These are phyloP conservation scores for Styphnolobium japonicum DNA, from an alignment of 306 rosid species.

Conservation along the genomic window DNA sequence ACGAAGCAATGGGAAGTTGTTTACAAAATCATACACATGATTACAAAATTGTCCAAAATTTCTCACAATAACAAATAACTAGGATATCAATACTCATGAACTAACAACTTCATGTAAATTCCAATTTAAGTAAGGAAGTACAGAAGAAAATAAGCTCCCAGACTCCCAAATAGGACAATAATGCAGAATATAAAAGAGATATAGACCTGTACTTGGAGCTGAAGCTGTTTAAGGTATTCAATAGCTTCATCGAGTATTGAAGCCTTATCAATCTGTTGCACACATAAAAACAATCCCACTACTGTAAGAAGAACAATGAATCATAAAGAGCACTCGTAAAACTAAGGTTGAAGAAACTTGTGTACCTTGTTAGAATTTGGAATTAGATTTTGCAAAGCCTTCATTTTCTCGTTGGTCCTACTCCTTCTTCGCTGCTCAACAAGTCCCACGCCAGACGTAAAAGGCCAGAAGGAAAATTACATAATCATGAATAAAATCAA, in stretches of 20 bases:
- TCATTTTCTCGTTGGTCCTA: conserved; percentile 95
- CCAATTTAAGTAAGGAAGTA: not conserved
- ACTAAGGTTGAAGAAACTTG: conserved; percentile 3
- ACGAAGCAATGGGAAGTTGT: not conserved
- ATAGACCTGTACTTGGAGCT: conserved; percentile 93
- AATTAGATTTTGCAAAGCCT: conserved; percentile 87
- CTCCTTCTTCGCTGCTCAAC: conserved; percentile 89
- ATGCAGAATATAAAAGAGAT: conserved; percentile 1
- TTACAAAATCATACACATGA: not conserved
- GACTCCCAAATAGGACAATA: not conserved
- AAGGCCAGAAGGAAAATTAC: conserved; percentile 14
- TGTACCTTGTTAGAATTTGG: conserved; percentile 93
- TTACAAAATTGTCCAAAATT: not conserved
- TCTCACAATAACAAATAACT: not conserved
- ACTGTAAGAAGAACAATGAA: conserved; percentile 2
- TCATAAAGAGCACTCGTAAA: not conserved
- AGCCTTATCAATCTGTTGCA: conserved; percentile 86
- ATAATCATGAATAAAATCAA: not conserved
- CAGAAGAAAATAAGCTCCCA: not conserved
- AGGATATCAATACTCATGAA: not conserved
- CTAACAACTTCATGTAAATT: not conserved
- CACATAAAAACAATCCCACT: conserved; percentile 10
- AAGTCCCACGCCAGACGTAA: conserved; percentile 15
- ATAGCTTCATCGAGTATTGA: conserved; percentile 98
- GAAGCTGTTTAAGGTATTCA: conserved; percentile 97